A percentile compares a stretch with the other conserved stretches of the same genome.
phyloP scores from a whole-genome alignment of 768 basidiomycete species.

The Strobilomyces echinocephalus region DNA sequence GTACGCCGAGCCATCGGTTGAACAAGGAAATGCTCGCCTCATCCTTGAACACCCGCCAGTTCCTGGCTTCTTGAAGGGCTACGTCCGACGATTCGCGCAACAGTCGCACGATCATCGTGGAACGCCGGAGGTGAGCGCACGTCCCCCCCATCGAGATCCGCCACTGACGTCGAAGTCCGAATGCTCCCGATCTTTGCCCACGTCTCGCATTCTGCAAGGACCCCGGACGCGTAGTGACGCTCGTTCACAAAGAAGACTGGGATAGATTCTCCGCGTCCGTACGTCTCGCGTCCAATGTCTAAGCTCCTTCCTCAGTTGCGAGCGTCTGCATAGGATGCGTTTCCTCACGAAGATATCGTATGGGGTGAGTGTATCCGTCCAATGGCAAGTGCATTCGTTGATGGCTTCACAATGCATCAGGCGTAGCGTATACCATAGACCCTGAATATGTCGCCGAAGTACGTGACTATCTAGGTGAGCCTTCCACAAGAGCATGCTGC shows the following conservation, averaged over 20 bases:
- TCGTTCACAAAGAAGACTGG: conserved; percentile 89
- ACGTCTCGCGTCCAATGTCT: conserved; percentile 15
- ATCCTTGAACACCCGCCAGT: conserved; percentile 34
- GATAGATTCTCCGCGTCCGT: conserved; percentile 66
- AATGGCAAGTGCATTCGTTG: background rate
- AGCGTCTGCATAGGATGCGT: conserved; percentile 22
- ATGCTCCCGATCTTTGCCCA: background rate
- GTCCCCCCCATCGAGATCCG: background rate
- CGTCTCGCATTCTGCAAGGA: conserved; percentile 36
- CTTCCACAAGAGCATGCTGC: background rate
- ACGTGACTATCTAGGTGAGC: conserved; percentile 73
- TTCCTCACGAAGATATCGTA: conserved; percentile 29
- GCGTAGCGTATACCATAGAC: conserved; percentile 86
- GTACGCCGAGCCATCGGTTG: conserved; percentile 31
- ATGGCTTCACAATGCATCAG: conserved; percentile 31
- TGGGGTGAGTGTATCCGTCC: conserved; percentile 56
- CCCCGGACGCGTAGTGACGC: conserved; percentile 87
- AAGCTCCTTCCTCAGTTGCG: background rate
- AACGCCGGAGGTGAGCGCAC: conserved; percentile 61
- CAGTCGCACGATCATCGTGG: conserved; percentile 91
- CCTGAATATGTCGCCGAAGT: conserved; percentile 70
- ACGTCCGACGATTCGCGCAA: conserved; percentile 87
- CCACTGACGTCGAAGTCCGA: no score
- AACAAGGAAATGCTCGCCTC: background rate
- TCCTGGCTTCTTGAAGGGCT: conserved; percentile 84